These are phyloP conservation scores for Fusarium sororula DNA, from an alignment of 2,329 filamentous ascomycete genomes.

Conservation along the genomic window DNA sequence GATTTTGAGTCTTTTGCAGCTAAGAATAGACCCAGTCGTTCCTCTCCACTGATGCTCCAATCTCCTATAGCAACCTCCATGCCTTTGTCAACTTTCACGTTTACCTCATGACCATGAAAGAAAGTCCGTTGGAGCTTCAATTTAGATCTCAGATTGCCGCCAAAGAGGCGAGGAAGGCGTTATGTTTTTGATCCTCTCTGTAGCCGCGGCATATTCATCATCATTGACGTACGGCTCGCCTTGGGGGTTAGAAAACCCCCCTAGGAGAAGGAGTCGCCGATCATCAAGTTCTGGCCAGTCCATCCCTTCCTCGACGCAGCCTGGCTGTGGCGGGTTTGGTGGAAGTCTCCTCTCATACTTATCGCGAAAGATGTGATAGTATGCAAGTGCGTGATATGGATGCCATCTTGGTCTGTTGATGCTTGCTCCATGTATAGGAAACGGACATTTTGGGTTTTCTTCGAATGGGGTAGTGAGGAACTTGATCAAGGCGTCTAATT, in stretches of 20 bases:
- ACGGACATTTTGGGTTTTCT: background rate
- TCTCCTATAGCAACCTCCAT: background rate
- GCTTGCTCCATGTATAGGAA: conserved; percentile 6
- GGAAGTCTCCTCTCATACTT: background rate
- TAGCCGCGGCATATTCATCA: background rate
- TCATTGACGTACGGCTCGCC: background rate
- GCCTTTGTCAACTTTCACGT: fast-evolving
- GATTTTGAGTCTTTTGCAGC: background rate
- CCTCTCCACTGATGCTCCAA: fast-evolving
- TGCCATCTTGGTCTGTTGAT: conserved; percentile 22
- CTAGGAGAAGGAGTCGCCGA: background rate
- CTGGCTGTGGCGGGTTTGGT: background rate
- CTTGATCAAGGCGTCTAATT: background rate
- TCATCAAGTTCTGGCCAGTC: conserved; percentile 17
- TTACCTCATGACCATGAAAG: too few relatives aligned
- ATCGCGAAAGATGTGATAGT: conserved; percentile 28
- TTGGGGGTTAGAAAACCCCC: background rate
- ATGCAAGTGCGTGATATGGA: conserved; percentile 6
- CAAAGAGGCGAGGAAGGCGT: background rate
- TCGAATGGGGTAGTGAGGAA: background rate
- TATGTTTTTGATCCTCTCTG: background rate
- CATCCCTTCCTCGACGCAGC: background rate
- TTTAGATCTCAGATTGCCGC: background rate
- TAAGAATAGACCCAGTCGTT: background rate
- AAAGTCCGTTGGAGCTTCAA: background rate